Evolutionary conservation across 495 filamentous ascomycete species (phyloP).

Genomic region (Penicillium manginii): DNA sequence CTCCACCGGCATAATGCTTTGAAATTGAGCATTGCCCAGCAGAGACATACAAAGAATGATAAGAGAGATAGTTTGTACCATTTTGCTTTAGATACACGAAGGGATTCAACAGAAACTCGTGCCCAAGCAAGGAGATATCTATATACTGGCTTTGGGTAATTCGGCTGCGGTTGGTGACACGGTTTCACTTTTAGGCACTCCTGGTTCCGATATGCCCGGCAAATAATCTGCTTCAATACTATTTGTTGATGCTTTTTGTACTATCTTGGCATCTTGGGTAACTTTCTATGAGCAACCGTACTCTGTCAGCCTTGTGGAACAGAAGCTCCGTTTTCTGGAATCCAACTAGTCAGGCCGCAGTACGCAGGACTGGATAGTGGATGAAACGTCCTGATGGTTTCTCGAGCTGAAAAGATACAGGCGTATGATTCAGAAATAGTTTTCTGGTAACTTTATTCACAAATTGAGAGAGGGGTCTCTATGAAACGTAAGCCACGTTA

Average conservation of each 20-base stretch:
- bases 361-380: too few species aligned
- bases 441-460: too few species aligned
- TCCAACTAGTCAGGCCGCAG: too few species aligned
- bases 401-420: too few species aligned
- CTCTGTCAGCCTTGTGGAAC: background rate
- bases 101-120: too few species aligned
- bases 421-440: too few species aligned
- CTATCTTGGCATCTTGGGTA: background rate
- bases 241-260: background rate
- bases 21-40: conserved; percentile 22
- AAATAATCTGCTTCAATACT: too few species aligned
- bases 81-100: background rate
- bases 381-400: too few species aligned
- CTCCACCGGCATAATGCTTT: conserved; percentile 28
- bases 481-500: background rate
- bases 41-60: background rate
- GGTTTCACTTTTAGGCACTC: background rate
- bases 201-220: too few species aligned
- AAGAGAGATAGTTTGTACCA: background rate
- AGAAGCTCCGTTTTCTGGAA: background rate
- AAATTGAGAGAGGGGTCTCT: too few species aligned
- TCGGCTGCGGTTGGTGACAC: background rate
- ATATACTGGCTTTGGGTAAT: background rate
- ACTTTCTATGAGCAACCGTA: background rate
- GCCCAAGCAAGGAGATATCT: background rate